Evolutionary conservation across 1,139 yeast species (phyloP).

Genomic region (Hyphopichia fennica): DNA sequence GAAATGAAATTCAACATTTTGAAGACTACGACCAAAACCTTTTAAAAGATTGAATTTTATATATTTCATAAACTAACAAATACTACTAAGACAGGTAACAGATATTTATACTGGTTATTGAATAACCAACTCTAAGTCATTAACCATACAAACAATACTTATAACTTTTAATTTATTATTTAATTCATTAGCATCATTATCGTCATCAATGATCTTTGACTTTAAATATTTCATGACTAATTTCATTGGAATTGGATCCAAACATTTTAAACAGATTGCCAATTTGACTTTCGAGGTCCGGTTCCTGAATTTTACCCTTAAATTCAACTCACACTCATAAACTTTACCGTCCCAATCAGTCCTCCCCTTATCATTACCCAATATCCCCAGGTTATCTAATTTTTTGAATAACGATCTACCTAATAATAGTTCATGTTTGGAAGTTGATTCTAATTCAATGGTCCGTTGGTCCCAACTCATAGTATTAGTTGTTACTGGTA

Average conservation of each 20-base stretch:
- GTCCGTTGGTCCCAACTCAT: not conserved
- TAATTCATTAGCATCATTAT: not conserved
- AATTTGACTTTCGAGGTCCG: too few relatives aligned
- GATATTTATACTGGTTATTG: not conserved
- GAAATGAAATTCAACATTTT: too few relatives aligned
- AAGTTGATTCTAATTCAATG: not conserved
- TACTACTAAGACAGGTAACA: too few relatives aligned
- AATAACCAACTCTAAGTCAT: constrained; percentile 10
- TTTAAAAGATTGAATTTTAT: too few relatives aligned
- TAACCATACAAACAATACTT: constrained; percentile 6
- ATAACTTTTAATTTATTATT: not conserved
- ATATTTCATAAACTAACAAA: too few relatives aligned
- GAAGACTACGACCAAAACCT: too few relatives aligned
- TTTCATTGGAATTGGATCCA: not conserved
- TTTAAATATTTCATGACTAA: not conserved
- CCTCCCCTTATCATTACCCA: not conserved
- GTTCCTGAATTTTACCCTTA: not conserved
- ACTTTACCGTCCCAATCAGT: not conserved
- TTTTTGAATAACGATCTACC: not conserved
- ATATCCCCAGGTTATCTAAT: not conserved
- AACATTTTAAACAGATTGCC: not conserved
- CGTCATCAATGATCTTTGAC: not conserved
- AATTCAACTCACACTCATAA: not conserved
- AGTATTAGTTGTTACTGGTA: too few relatives aligned
- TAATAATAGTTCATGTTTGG: not conserved